Conservation (phyloP, 2,329 filamentous ascomycete species). For the Aspergillus transmontanensis region DNA sequence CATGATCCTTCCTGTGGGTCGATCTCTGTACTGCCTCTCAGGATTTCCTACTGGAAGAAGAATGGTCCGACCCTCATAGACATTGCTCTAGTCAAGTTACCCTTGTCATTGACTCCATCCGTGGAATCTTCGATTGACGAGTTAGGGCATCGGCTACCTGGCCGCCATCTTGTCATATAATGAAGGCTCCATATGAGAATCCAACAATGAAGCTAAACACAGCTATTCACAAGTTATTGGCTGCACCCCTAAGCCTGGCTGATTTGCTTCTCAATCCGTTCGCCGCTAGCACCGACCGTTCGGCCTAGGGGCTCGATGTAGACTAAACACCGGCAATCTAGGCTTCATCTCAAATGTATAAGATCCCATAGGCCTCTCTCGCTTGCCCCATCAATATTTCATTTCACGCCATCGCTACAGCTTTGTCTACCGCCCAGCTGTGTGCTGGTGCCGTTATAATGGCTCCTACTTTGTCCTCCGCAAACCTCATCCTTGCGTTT, state of each 20-base stretch:
- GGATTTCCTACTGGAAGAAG: not conserved
- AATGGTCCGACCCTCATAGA: not conserved
- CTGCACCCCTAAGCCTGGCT: not conserved
- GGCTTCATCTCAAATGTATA: not conserved
- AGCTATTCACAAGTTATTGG: not conserved
- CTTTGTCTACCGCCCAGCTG: not conserved
- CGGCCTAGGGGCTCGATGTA: not conserved
- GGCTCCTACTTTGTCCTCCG: constrained; percentile 4
- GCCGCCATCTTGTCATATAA: not conserved
- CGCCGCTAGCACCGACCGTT: not conserved
- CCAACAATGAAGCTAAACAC: not conserved
- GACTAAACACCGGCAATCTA: not conserved
- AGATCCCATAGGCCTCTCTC: not conserved
- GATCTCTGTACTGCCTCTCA: too few relatives aligned
- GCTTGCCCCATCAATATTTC: not conserved
- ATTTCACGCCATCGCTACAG: not conserved
- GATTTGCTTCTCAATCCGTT: not conserved
- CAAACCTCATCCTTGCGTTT: constrained; percentile 17
- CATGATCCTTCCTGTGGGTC: constrained; percentile 1
- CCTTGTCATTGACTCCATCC: not conserved
- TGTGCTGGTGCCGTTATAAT: not conserved
- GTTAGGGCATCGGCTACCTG: not conserved
- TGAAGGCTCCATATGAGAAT: not conserved
- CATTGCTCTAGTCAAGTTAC: not conserved
- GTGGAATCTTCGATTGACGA: not conserved